phyloP scores from a whole-genome alignment of 2,329 filamentous ascomycete species.

The Tolypocladium endophyticum region DNA sequence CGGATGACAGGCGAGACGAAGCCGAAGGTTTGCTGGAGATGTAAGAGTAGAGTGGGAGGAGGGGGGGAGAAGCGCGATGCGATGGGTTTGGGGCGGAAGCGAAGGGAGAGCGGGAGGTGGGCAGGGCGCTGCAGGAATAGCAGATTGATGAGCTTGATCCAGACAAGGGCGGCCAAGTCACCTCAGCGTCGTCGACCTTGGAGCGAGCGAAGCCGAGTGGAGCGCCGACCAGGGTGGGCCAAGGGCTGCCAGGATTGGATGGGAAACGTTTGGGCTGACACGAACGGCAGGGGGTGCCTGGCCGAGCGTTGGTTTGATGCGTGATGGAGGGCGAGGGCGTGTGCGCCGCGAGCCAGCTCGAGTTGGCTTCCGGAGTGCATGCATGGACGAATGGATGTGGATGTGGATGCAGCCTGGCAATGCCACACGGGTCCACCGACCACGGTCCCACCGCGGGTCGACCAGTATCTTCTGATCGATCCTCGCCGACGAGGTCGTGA shows the following conservation, averaged over 20 bases:
- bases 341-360: not conserved
- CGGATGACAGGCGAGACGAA: not conserved
- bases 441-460: not conserved
- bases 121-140: slow-evolving; percentile 1
- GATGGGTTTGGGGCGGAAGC: slow-evolving; percentile 2
- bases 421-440: not conserved
- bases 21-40: not conserved
- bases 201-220: slow-evolving; percentile 9
- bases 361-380: slow-evolving; percentile 1
- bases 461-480: not conserved
- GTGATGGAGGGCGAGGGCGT: not conserved
- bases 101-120: slow-evolving; percentile 5
- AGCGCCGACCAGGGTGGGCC: slow-evolving; percentile 8
- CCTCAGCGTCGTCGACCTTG: slow-evolving; percentile 5
- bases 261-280: slow-evolving; percentile 3
- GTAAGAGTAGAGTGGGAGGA: slow-evolving; percentile 7
- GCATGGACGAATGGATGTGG: not conserved
- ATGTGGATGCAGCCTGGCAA: not conserved
- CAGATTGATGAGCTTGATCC: slow-evolving; percentile 7
- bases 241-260: slow-evolving; percentile 5
- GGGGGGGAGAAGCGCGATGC: not conserved
- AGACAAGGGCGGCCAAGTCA: slow-evolving; percentile 8
- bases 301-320: slow-evolving; percentile 2
- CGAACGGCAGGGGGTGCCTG: slow-evolving; percentile 1
- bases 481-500: not conserved